A percentile compares a stretch with the other conserved stretches of the same genome.
phyloP scores from a whole-genome alignment of 139 green algal species.

The Bryopsis sp. region DNA sequence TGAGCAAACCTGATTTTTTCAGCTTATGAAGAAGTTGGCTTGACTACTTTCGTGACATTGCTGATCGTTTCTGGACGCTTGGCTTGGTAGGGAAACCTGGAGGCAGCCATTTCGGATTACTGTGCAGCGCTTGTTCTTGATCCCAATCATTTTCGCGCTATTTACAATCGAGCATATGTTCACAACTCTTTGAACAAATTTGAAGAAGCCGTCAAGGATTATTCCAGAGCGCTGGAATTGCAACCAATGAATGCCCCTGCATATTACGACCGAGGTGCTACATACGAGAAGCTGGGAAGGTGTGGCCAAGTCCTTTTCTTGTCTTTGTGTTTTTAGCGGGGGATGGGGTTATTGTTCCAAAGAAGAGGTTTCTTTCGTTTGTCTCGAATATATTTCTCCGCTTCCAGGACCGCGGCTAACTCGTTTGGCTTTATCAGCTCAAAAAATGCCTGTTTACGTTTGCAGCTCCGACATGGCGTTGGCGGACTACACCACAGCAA shows the following conservation, averaged over 20 bases:
- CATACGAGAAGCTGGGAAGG: constrained; percentile 56
- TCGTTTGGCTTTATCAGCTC: no score
- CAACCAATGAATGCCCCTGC: constrained; percentile 67
- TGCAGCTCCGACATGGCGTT: constrained; percentile 30
- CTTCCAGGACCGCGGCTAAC: no score
- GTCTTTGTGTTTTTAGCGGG: no score
- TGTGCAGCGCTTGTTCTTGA: constrained; percentile 55
- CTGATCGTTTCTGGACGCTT: constrained; percentile 8
- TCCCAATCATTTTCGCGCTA: constrained; percentile 60
- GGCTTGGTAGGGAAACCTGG: constrained; percentile 42
- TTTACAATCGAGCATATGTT: constrained; percentile 72
- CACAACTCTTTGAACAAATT: constrained; percentile 38
- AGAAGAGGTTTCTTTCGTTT: no score
- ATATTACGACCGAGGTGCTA: constrained; percentile 56
- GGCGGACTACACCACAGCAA: constrained; percentile 42
- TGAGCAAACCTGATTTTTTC: no score
- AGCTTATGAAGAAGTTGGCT: no score
- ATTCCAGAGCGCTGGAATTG: constrained; percentile 51
- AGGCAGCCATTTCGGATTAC: constrained; percentile 70
- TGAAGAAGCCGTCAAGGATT: constrained; percentile 54
- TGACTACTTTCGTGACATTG: no score
- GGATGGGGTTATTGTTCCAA: no score
- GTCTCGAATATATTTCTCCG: no score
- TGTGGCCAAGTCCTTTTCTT: constrained; percentile 2
- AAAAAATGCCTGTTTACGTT: no score